phyloP scores from a whole-genome alignment of 768 basidiomycete species.

The Auricularia sp. region DNA sequence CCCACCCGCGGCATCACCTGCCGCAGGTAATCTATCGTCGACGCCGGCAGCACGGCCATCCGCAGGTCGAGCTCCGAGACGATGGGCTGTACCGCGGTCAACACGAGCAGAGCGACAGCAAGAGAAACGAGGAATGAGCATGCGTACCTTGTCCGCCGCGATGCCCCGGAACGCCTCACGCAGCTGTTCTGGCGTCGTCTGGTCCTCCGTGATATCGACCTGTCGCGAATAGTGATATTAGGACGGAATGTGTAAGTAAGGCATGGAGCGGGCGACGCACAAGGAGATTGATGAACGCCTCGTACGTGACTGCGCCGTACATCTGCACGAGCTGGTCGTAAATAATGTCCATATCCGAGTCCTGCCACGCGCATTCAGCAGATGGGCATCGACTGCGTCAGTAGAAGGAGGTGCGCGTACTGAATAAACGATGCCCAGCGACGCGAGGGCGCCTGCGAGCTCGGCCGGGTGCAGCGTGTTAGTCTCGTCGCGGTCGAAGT shows the following conservation, averaged over 20 bases:
- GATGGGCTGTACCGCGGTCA: conserved; percentile 48
- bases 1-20: conserved; percentile 58
- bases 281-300: conserved; percentile 89
- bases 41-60: conserved; percentile 65
- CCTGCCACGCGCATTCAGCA: conserved; percentile 29
- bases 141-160: conserved; percentile 72
- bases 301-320: conserved; percentile 84
- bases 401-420: conserved; percentile 27
- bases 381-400: background rate
- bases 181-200: conserved; percentile 85
- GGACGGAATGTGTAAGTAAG: conserved; percentile 1
- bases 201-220: conserved; percentile 95
- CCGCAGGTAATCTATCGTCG: conserved; percentile 70
- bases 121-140: background rate
- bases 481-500: conserved; percentile 89
- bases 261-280: conserved; percentile 30
- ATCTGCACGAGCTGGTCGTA: conserved; percentile 68
- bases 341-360: conserved; percentile 79
- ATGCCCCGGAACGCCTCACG: conserved; percentile 89
- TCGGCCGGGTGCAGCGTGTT: conserved; percentile 80
- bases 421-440: conserved; percentile 87
- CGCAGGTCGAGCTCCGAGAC: conserved; percentile 90
- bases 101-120: background rate
- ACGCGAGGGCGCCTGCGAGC: conserved; percentile 89
- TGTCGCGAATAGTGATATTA: conserved; percentile 19